Base-by-base conservation (phyloP, 2,329 filamentous ascomycete species). In the Sclerotinia glacialis region DNA sequence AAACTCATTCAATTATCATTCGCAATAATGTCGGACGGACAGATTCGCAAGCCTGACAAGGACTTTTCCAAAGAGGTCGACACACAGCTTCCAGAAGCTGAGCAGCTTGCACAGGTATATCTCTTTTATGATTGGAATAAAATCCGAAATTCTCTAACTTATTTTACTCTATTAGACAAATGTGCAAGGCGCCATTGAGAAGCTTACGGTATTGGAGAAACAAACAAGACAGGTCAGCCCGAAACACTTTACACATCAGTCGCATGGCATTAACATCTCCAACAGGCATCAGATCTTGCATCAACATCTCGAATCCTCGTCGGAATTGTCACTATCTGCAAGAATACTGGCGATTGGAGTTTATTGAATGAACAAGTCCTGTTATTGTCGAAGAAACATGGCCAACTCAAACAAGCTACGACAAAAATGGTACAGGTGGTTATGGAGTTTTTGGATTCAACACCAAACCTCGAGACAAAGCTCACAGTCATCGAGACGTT, bases 361-460 rank as follows among this genome's bases (percentile, higher is more conserved):
- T 82, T 97, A 76, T 86, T 99, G 80, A 98, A 97, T 78, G 95
- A 99, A 81, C 95, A 99, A 81, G 92, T 97, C 70, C 85, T 97
- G 74, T 85, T 97, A 71, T 85, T 99, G 67, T 98, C 95, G 72
- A 99, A 99, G 88, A 99, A 99, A 83, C 95, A 99, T 90, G 92
- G 93, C 75, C 95, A 99, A 83, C 93, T 99, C 77, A 99, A 99
- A 81, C 95, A 98, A 81, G 95, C 95, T 76, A 95, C 93, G 76
- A 98, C 95, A 74, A 95, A 94, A 83, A 99, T 99, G 95, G 93
- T 99, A 69, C 95, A 99, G 83, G 90, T 89, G 58, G 93, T 97
- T 70, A 97, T 99, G 89, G 85, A 83, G 68, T 97, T 98, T 79
- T 81, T 99, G 75, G 90, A 96, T 76, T 87, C 90, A 56, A 93